These are phyloP conservation scores for Iris macrosiphon DNA, from an alignment of 106 monocot species.

Conservation along the genomic window DNA sequence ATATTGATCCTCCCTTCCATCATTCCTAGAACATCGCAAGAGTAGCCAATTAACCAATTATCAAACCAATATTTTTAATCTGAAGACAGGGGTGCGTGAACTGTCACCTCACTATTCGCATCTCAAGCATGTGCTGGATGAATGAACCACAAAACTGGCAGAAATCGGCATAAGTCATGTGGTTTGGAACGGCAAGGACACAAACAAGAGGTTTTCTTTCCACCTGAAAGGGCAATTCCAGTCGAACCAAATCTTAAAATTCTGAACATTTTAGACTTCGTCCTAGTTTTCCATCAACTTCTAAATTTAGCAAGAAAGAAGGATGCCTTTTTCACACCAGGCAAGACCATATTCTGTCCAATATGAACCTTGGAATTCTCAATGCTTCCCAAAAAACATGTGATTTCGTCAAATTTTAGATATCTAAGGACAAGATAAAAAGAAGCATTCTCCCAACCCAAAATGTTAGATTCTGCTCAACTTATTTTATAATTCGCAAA, in stretches of 20 bases:
- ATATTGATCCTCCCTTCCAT: slow-evolving; percentile 73
- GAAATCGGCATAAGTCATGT: slow-evolving; percentile 98
- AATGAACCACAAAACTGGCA: slow-evolving; percentile 83
- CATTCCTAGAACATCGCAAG: slow-evolving; percentile 39
- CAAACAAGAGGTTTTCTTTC: slow-evolving; percentile 73
- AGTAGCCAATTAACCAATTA: slow-evolving; percentile 3
- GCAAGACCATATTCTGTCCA: too few species aligned
- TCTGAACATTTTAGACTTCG: not conserved
- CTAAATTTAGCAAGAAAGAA: too few species aligned
- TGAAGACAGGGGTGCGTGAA: not conserved
- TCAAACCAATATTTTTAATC: slow-evolving; percentile 5
- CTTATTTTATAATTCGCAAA: too few species aligned
- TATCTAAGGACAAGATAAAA: too few species aligned
- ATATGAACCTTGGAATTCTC: too few species aligned
- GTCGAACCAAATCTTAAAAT: not conserved
- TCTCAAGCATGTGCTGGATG: slow-evolving; percentile 71
- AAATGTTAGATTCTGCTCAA: too few species aligned
- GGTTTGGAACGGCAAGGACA: slow-evolving; percentile 86
- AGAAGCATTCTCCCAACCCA: too few species aligned
- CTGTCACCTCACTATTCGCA: slow-evolving; percentile 84
- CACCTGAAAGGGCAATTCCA: slow-evolving; percentile 31
- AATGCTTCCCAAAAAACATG: too few species aligned
- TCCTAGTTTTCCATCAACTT: too few species aligned
- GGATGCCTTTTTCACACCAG: too few species aligned
- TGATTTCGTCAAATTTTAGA: too few species aligned